Evolutionary conservation across 2,329 filamentous ascomycete species (phyloP).

Genomic region (Sporothrix pallida): DNA sequence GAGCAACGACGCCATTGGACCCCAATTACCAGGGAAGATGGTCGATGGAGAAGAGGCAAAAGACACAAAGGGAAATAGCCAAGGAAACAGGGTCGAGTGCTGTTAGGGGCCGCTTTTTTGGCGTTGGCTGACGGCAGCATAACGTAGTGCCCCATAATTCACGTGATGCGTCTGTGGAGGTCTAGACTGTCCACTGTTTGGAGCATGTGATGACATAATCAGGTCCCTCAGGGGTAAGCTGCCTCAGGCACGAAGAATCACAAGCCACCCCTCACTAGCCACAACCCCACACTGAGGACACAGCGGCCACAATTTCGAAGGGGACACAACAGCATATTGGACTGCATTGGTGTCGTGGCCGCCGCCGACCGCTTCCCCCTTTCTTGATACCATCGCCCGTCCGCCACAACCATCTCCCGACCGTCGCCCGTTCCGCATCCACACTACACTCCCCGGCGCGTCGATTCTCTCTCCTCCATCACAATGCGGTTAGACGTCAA

Average conservation of each 20-base stretch:
- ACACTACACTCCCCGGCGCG: constrained; percentile 9
- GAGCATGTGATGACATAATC: not conserved
- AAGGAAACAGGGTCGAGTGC: constrained; percentile 11
- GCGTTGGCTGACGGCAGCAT: not conserved
- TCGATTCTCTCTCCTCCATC: not conserved
- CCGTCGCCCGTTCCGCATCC: constrained; percentile 4
- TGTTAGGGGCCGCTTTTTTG: not conserved
- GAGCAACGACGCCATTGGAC: constrained; percentile 12
- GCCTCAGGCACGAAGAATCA: not conserved
- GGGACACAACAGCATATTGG: constrained; percentile 20
- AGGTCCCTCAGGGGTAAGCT: not conserved
- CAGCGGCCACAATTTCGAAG: constrained; percentile 18
- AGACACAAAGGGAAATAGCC: not conserved
- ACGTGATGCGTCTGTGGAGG: not conserved
- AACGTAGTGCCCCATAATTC: not conserved
- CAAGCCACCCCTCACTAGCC: constrained; percentile 4
- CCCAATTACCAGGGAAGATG: constrained; percentile 13
- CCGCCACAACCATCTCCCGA: constrained; percentile 14
- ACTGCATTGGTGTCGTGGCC: constrained; percentile 12
- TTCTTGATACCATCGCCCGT: constrained; percentile 24
- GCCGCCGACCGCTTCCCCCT: constrained; percentile 22
- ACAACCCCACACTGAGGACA: constrained; percentile 18
- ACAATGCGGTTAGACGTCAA: constrained; percentile 41
- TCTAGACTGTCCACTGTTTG: not conserved
- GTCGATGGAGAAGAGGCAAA: not conserved